Evolutionary conservation across 805 yeast species (phyloP), one percentile per base, ranked within the genome.

Genomic region (Saccharomyces kudriavzevii): DNA sequence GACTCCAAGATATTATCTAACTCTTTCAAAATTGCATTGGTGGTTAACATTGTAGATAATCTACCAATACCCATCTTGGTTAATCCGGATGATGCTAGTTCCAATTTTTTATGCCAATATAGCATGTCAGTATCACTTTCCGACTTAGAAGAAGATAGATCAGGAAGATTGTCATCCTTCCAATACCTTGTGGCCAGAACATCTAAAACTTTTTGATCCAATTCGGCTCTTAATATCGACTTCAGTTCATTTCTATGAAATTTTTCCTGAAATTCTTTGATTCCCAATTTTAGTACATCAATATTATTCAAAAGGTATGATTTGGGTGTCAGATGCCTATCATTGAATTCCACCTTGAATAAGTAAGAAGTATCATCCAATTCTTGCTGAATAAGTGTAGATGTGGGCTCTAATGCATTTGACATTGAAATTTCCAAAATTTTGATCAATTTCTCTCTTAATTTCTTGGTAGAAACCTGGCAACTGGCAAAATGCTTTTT

Each of bases 21-120:
- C 66, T 91, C 97, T 13, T 84, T 79, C 26, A 88, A 64, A 47
- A 94, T 77, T 0, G 95, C 87, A 63, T 85, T 86, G 4, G 96
- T 89, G 1, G 91, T 83, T 45, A 94, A 74, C 28, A 83, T 78
- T 0, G 99, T 90, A 0, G 97, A 83, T 57, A 89, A 71, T 64
- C 99, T 78, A 5, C 99, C 99, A 49, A 94, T 85, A 0, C 99
- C 99, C 26, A 89, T 76, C 66, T 92, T 95, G 0, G 99, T 94
- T 50, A 92, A 74, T 43, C 88, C 82, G 11, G 92, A 84, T 0
- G 96, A 81, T 0, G 96, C 80, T 48, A 89, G 74, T 62, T 94
- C 99, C 28, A 94, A 72, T 69, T 89, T 90, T 59, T 85, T 79
- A 54, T 83, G 87, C 99, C 99, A 94, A 64, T 83, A 87, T 17